These are phyloP conservation scores for Annulohypoxylon truncatum DNA, from an alignment of 2,329 filamentous ascomycete genomes.

Conservation along the genomic window DNA sequence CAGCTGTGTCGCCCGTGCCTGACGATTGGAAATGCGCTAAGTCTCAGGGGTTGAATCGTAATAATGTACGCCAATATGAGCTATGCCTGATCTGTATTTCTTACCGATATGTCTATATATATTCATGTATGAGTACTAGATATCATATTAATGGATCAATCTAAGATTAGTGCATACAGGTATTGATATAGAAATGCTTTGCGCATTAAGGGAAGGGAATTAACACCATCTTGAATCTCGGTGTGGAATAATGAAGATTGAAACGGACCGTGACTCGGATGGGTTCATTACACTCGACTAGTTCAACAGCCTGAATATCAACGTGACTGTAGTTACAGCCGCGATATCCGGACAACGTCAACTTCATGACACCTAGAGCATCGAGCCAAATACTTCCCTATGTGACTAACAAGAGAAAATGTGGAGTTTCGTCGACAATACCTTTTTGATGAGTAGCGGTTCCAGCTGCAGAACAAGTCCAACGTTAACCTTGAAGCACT, in stretches of 20 bases:
- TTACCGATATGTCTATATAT: not conserved
- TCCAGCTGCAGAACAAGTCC: not conserved
- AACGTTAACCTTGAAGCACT: not conserved
- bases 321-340: not conserved
- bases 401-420: not conserved
- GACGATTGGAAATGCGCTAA: slow-evolving; percentile 24
- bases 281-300: not conserved
- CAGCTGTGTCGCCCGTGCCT: slow-evolving; percentile 20
- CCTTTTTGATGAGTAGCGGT: not conserved
- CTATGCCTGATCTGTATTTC: not conserved
- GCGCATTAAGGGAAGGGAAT: not conserved
- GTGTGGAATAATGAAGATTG: not conserved
- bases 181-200: not conserved
- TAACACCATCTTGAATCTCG: not conserved
- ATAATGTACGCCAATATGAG: not conserved
- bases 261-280: not conserved
- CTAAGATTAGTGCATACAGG: not conserved
- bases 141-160: not conserved
- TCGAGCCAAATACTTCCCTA: not conserved
- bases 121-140: not conserved
- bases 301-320: not conserved
- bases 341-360: not conserved
- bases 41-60: slow-evolving; percentile 27
- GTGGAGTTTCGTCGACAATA: not conserved
- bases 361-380: not conserved